These are phyloP conservation scores for Teratosphaeria zuluensis DNA, from an alignment of 2,329 filamentous ascomycete genomes.

Conservation along the genomic window DNA sequence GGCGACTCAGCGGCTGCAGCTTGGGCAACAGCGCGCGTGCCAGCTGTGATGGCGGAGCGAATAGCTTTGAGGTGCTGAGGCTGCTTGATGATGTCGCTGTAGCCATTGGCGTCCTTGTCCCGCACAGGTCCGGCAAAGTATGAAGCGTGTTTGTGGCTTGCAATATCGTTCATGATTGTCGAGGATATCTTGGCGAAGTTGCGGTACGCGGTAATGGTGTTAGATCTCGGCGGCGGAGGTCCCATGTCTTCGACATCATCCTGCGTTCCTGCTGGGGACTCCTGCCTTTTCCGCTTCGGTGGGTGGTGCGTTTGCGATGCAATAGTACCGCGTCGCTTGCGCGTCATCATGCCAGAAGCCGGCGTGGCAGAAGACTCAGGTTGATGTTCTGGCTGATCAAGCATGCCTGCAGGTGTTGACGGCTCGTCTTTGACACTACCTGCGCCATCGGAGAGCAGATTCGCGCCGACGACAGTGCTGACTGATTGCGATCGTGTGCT, in stretches of 20 bases:
- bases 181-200: constrained; percentile 40
- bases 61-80: constrained; percentile 45
- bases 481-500: constrained; percentile 42
- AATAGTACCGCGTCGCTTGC: constrained; percentile 25
- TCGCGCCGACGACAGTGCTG: constrained; percentile 34
- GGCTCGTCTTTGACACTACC: constrained; percentile 39
- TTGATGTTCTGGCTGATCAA: constrained; percentile 27
- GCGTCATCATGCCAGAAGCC: constrained; percentile 18
- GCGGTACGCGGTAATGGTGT: constrained; percentile 34
- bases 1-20: constrained; percentile 44
- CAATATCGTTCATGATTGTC: constrained; percentile 43
- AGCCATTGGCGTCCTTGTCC: constrained; percentile 42
- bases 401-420: constrained; percentile 33
- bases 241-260: constrained; percentile 7
- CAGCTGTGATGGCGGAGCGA: constrained; percentile 38
- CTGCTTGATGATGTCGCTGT: constrained; percentile 42
- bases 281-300: constrained; percentile 34
- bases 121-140: constrained; percentile 42
- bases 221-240: constrained; percentile 18
- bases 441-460: constrained; percentile 29
- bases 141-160: constrained; percentile 42
- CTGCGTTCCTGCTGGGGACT: constrained; percentile 10
- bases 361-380: constrained; percentile 16
- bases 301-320: constrained; percentile 19
- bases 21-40: constrained; percentile 48